Evolutionary conservation across 2,329 filamentous ascomycete genomes (phyloP).

Genomic region (Stemphylium vesicarium): DNA sequence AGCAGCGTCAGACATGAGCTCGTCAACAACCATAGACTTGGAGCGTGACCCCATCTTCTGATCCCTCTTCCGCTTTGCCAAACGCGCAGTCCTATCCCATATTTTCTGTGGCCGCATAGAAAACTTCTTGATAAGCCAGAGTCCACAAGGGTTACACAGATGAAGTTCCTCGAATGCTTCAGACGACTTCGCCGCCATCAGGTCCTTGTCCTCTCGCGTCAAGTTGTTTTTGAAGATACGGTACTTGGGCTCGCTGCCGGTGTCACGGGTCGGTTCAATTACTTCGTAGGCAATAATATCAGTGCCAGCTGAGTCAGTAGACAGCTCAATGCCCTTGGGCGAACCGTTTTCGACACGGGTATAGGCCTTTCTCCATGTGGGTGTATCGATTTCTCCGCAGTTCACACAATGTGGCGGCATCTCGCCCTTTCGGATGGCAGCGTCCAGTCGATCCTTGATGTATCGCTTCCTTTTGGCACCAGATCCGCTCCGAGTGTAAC

Average conservation of each 20-base stretch:
- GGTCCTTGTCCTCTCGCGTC: conserved; percentile 67
- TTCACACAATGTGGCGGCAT: conserved; percentile 90
- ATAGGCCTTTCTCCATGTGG: conserved; percentile 94
- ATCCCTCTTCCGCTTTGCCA: conserved; percentile 45
- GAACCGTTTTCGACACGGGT: conserved; percentile 74
- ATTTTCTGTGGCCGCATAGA: conserved; percentile 80
- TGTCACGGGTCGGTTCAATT: conserved; percentile 53
- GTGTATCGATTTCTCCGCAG: conserved; percentile 93
- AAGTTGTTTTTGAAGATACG: conserved; percentile 80
- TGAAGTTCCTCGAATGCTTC: conserved; percentile 70
- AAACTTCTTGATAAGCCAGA: conserved; percentile 92
- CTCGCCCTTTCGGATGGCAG: conserved; percentile 74
- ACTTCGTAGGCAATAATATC: conserved; percentile 61
- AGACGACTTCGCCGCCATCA: conserved; percentile 18
- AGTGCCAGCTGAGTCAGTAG: conserved; percentile 67
- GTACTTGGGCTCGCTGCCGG: conserved; percentile 69
- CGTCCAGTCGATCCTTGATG: conserved; percentile 62
- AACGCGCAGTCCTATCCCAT: conserved; percentile 67
- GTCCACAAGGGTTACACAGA: conserved; percentile 93
- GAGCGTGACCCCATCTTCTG: conserved; percentile 44
- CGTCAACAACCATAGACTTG: conserved; percentile 54
- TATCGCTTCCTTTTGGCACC: conserved; percentile 71
- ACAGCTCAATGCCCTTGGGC: conserved; percentile 73
- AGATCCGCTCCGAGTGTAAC: conserved; percentile 52
- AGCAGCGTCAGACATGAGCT: conserved; percentile 46